Evolutionary conservation across 2,329 filamentous ascomycete species (phyloP).

Genomic region (Trichoderma sp.): DNA sequence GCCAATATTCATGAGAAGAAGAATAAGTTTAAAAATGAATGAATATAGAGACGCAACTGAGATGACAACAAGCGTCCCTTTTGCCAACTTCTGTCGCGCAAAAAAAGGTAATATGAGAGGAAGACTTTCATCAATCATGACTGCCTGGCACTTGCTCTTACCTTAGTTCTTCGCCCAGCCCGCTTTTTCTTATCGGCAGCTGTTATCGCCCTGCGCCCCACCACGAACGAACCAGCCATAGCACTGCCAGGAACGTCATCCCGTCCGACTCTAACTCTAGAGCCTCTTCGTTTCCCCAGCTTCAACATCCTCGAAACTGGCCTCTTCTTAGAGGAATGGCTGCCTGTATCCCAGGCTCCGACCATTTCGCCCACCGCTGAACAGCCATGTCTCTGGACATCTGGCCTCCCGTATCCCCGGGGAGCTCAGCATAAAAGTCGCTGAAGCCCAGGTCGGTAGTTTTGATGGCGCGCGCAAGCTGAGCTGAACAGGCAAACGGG

Average conservation of each 20-base stretch:
- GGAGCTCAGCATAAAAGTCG: constrained; percentile 52
- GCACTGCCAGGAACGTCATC: constrained; percentile 3
- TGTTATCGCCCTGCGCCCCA: constrained; percentile 1
- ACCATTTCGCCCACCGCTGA: background rate
- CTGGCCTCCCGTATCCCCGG: constrained; percentile 57
- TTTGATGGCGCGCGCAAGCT: background rate
- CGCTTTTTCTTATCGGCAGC: constrained; percentile 11
- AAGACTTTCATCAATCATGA: constrained; percentile 8
- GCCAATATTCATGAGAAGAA: background rate
- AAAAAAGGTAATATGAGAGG: background rate
- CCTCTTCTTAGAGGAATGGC: constrained; percentile 17
- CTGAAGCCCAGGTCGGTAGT: constrained; percentile 51
- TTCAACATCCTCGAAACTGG: background rate
- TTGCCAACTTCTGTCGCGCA: background rate
- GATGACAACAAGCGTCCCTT: background rate
- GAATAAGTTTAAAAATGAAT: background rate
- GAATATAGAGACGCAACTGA: background rate
- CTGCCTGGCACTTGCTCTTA: constrained; percentile 23
- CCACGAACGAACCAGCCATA: background rate
- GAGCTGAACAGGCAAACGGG: background rate
- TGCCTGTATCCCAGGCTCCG: constrained; percentile 21
- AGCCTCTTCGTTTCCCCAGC: background rate
- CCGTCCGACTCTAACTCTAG: too few relatives aligned
- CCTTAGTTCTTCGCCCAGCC: background rate
- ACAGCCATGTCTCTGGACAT: constrained; percentile 57